phyloP scores from a whole-genome alignment of 805 yeast genomes.

The Cyberlindnera subsufficiens region DNA sequence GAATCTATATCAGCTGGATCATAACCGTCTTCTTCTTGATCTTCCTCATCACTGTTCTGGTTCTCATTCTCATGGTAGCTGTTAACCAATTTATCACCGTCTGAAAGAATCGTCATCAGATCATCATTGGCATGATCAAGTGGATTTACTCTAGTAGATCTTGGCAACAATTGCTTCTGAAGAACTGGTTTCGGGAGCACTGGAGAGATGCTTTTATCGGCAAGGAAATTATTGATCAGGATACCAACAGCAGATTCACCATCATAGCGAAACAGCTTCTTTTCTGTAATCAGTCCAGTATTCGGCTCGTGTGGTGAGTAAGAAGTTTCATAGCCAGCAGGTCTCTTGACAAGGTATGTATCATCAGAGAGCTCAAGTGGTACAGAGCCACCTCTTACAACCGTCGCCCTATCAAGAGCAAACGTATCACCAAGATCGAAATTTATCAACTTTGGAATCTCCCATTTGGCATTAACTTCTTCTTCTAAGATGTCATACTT shows the following conservation, averaged over 20 bases:
- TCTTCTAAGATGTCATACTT: not conserved
- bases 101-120: conserved; percentile 1
- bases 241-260: not conserved
- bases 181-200: not conserved
- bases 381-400: not conserved
- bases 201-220: not conserved
- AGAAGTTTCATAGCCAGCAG: not conserved
- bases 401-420: not conserved
- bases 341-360: conserved; percentile 1
- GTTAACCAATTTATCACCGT: not conserved
- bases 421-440: not conserved
- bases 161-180: not conserved
- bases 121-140: not conserved
- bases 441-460: not conserved
- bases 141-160: not conserved
- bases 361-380: conserved; percentile 1
- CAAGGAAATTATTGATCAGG: not conserved
- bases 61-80: not conserved
- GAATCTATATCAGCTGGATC: not conserved
- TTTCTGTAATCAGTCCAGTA: not conserved
- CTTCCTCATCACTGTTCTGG: not conserved
- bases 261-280: not conserved
- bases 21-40: conserved; percentile 1
- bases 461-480: not conserved
- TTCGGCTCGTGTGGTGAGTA: conserved; percentile 1